These are phyloP conservation scores for Botrytis fragariae DNA, from an alignment of 2,329 filamentous ascomycete genomes.

Conservation along the genomic window DNA sequence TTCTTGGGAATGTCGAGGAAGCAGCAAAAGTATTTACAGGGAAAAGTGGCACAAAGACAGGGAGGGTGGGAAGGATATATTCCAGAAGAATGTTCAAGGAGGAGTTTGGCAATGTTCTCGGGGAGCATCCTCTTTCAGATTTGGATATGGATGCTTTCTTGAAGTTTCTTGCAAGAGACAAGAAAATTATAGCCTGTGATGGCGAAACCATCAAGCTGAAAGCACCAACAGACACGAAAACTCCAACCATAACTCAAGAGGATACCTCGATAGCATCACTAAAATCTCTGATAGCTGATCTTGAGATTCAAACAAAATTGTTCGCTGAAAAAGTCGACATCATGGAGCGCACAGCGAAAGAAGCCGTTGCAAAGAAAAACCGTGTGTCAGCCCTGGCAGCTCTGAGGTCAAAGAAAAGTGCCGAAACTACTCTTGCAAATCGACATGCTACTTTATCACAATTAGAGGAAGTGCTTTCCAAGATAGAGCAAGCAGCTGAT, in stretches of 20 bases:
- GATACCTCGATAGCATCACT: slow-evolving; percentile 82
- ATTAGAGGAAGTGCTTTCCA: slow-evolving; percentile 78
- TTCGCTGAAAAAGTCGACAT: slow-evolving; percentile 66
- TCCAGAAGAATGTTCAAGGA: slow-evolving; percentile 63
- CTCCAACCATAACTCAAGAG: slow-evolving; percentile 62
- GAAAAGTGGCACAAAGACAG: slow-evolving; percentile 43
- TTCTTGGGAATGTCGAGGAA: slow-evolving; percentile 61
- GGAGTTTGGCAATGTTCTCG: slow-evolving; percentile 53
- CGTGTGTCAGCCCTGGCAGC: slow-evolving; percentile 71
- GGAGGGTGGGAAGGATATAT: slow-evolving; percentile 65
- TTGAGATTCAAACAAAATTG: slow-evolving; percentile 69
- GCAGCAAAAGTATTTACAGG: slow-evolving; percentile 55
- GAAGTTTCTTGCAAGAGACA: slow-evolving; percentile 67
- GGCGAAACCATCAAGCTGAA: slow-evolving; percentile 74
- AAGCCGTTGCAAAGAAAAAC: slow-evolving; percentile 71
- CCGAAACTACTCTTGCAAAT: slow-evolving; percentile 69
- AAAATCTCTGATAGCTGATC: slow-evolving; percentile 71
- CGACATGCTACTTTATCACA: slow-evolving; percentile 73
- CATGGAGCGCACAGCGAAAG: slow-evolving; percentile 63
- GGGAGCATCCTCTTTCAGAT: slow-evolving; percentile 55
- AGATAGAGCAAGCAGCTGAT: slow-evolving; percentile 81
- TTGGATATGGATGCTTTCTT: slow-evolving; percentile 69
- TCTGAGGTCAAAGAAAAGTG: slow-evolving; percentile 77
- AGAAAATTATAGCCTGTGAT: slow-evolving; percentile 56
- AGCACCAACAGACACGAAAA: slow-evolving; percentile 45